Evolutionary conservation across 2,329 filamentous ascomycete genomes (phyloP).

Genomic region (Seiridium cupressi): DNA sequence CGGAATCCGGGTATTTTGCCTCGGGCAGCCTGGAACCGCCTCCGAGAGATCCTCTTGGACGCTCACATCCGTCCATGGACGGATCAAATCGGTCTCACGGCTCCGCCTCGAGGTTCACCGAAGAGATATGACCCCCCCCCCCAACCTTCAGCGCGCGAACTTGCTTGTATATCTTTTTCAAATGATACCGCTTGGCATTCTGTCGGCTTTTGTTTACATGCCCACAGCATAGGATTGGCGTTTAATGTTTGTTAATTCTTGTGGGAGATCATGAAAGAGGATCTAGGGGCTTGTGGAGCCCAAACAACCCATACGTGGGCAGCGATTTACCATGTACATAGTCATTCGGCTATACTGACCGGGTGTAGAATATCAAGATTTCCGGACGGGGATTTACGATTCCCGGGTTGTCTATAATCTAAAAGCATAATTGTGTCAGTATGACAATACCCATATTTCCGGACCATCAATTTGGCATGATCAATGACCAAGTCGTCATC

Average conservation of each 20-base stretch:
- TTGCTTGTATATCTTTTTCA: constrained; percentile 17
- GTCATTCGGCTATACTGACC: background rate
- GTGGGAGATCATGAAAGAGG: constrained; percentile 11
- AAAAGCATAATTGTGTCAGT: constrained; percentile 6
- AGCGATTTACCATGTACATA: constrained; percentile 6
- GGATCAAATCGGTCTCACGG: constrained; percentile 28
- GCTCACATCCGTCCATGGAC: constrained; percentile 33
- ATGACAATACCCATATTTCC: background rate
- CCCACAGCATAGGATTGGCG: constrained; percentile 21
- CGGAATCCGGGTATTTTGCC: constrained; percentile 50
- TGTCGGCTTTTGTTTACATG: constrained; percentile 16
- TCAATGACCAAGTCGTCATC: background rate
- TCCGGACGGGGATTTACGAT: background rate
- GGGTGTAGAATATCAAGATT: background rate
- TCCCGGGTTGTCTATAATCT: constrained; percentile 5
- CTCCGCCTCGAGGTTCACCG: constrained; percentile 39
- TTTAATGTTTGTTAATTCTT: constrained; percentile 21
- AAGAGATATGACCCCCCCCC: constrained; percentile 32
- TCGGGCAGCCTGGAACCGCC: constrained; percentile 27
- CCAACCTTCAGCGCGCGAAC: constrained; percentile 9
- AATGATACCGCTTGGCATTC: constrained; percentile 26
- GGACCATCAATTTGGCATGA: no score
- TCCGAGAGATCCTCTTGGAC: constrained; percentile 32
- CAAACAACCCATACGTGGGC: background rate
- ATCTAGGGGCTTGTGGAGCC: background rate